Evolutionary conservation across 2,329 filamentous ascomycete genomes (phyloP), one percentile per base, ranked within the genome.

Genomic region (Phaeomoniella chlamydospora): DNA sequence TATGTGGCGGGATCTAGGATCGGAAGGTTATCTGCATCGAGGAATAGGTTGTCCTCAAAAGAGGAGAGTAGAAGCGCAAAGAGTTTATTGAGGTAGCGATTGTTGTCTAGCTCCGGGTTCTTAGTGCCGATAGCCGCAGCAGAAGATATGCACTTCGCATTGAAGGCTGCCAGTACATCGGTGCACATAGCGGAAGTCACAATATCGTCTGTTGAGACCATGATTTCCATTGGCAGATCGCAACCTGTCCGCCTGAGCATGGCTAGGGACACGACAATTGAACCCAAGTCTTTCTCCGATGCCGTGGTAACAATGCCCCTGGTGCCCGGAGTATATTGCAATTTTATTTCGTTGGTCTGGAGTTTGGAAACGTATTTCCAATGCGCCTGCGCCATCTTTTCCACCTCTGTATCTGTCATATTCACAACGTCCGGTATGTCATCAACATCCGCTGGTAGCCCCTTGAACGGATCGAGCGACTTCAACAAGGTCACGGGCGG

Each of bases 201-300:
- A 33, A 64, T 57, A 0, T 48, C 41, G 12, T 55, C 44, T 11
- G 56, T 47, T 6, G 56, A 53, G 12, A 65, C 45, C 36, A 63
- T 64, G 33, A 64, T 54, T 37, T 62, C 55, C 3, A 71, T 61
- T 1, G 69, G 68, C 5, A 72, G 50, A 3, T 47, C 56, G 18
- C 65, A 68, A 15, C 67, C 68, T 5, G 59, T 58, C 31, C 61
- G 62, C 10, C 69, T 64, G 15, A 71, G 55, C 60, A 71, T 68
- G 9, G 65, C 59, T 13, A 72, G 50, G 2, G 66, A 63, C 3
- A 65, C 61, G 13, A 72, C 44, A 33, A 67, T 62, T 5, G 67
- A 58, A 1, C 66, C 64, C 33, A 71, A 55, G 45, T 68, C 66
- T 9, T 52, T 47, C 0, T 57, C 54, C 5, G 65, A 62, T 2